A percentile compares a stretch with the other conserved stretches of the same genome.
Conservation (phyloP, 441 rosid species). For the Brassica balearica region DNA sequence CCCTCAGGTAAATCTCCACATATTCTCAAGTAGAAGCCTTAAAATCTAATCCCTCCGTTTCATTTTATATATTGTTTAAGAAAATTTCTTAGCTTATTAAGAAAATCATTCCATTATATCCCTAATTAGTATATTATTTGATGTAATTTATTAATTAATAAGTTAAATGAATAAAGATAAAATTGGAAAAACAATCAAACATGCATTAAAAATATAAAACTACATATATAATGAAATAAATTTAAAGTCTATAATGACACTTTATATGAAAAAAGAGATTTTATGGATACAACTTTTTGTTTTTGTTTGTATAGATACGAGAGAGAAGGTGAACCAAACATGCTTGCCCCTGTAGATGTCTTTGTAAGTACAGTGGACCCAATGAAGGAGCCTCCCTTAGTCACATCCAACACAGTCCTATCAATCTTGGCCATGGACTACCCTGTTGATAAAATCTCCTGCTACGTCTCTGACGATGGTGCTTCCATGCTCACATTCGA, state of each 20-base stretch:
- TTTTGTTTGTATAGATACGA: slow-evolving; percentile 59
- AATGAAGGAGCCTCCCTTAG: slow-evolving; percentile 96
- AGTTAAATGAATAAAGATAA: too few relatives aligned
- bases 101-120: too few relatives aligned
- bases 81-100: too few relatives aligned
- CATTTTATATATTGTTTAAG: too few relatives aligned
- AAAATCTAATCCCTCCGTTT: too few relatives aligned
- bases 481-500: slow-evolving; percentile 94
- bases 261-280: too few relatives aligned
- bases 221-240: too few relatives aligned
- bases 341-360: slow-evolving; percentile 82
- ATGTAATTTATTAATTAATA: too few relatives aligned
- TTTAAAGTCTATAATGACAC: too few relatives aligned
- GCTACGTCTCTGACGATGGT: slow-evolving; percentile 94
- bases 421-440: slow-evolving; percentile 95
- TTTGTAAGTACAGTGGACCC: slow-evolving; percentile 98
- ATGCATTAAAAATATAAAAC: too few relatives aligned
- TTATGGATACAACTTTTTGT: background rate
- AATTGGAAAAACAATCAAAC: too few relatives aligned
- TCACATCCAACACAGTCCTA: slow-evolving; percentile 79
- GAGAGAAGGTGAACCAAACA: slow-evolving; percentile 82
- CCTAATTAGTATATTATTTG: too few relatives aligned
- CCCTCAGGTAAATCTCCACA: slow-evolving; percentile 65
- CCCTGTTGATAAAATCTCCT: slow-evolving; percentile 86
- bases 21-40: slow-evolving; percentile 10